Percentiles rank a stretch among this genome's conserved stretches.
Evolutionary conservation across 805 yeast genomes (phyloP).

Genomic region (Ogataea populi-albae): DNA sequence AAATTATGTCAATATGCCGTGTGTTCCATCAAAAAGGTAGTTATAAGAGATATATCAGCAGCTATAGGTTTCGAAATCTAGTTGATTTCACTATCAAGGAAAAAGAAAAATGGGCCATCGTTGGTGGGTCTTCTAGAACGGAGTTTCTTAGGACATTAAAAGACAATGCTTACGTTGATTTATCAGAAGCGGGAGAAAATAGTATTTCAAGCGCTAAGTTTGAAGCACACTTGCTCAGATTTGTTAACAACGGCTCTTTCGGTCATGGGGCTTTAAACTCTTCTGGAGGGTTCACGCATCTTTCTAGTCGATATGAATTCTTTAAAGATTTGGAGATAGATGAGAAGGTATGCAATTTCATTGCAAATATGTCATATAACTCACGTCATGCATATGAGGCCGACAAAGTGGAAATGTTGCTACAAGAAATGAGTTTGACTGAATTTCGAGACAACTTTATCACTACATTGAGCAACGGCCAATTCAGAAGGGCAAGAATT

Average conservation of each 20-base stretch:
- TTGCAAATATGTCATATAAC: slow-evolving; percentile 54
- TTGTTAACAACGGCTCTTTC: slow-evolving; percentile 35
- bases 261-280: slow-evolving; percentile 37
- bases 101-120: slow-evolving; percentile 50
- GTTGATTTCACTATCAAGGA: slow-evolving; percentile 37
- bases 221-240: slow-evolving; percentile 38
- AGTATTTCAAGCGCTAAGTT: slow-evolving; percentile 23
- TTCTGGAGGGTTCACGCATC: slow-evolving; percentile 56
- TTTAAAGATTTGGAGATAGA: slow-evolving; percentile 78
- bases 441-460: slow-evolving; percentile 71
- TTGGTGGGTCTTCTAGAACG: slow-evolving; percentile 51
- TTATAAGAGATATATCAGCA: not conserved
- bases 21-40: too few species aligned
- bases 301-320: slow-evolving; percentile 86
- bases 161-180: not conserved
- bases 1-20: too few species aligned
- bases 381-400: slow-evolving; percentile 36
- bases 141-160: slow-evolving; percentile 37
- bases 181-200: not conserved
- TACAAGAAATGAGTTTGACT: slow-evolving; percentile 50
- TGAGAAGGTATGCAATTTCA: slow-evolving; percentile 58
- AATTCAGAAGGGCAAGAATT: slow-evolving; percentile 82
- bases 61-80: slow-evolving; percentile 38
- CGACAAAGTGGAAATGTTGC: slow-evolving; percentile 38
- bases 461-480: slow-evolving; percentile 90